Percentiles rank a stretch among this genome's conserved stretches.
These are phyloP conservation scores for Adansonia rubrostipa DNA, from an alignment of 441 rosid species.

Conservation along the genomic window DNA sequence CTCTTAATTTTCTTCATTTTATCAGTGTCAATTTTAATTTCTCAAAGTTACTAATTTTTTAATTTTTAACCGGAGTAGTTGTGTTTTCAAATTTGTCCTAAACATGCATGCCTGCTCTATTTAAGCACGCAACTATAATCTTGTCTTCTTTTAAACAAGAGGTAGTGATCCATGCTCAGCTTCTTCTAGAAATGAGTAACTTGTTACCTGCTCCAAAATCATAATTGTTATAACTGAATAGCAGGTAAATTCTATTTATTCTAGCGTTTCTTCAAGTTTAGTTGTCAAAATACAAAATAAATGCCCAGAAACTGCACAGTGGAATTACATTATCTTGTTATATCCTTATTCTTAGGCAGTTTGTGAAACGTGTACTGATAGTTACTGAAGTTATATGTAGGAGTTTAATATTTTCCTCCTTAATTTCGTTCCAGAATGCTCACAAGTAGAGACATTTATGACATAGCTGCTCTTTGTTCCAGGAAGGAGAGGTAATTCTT, in stretches of 20 bases:
- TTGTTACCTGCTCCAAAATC: neutral
- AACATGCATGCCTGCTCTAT: neutral
- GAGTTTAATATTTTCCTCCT: constrained; percentile 5
- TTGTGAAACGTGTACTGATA: neutral
- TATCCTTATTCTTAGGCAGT: constrained; percentile 2
- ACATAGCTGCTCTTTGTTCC: constrained; percentile 82
- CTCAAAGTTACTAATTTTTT: neutral
- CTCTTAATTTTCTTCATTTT: constrained; percentile 11
- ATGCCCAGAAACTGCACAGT: neutral
- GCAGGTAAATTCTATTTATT: constrained; percentile 5
- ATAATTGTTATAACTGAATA: neutral
- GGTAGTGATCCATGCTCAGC: neutral
- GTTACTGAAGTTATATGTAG: neutral
- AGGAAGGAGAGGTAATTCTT: constrained; percentile 63
- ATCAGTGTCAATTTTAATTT: neutral
- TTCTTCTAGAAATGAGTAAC: constrained; percentile 5
- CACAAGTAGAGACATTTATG: constrained; percentile 64
- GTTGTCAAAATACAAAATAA: neutral
- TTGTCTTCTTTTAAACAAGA: neutral
- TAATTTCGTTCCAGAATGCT: constrained; percentile 49
- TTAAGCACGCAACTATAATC: neutral
- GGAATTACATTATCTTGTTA: neutral
- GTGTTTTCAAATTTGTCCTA: neutral
- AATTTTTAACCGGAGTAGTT: neutral
- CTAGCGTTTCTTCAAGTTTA: neutral